phyloP scores from a whole-genome alignment of 2,329 filamentous ascomycete species.

The Chaetothyriales sp. region DNA sequence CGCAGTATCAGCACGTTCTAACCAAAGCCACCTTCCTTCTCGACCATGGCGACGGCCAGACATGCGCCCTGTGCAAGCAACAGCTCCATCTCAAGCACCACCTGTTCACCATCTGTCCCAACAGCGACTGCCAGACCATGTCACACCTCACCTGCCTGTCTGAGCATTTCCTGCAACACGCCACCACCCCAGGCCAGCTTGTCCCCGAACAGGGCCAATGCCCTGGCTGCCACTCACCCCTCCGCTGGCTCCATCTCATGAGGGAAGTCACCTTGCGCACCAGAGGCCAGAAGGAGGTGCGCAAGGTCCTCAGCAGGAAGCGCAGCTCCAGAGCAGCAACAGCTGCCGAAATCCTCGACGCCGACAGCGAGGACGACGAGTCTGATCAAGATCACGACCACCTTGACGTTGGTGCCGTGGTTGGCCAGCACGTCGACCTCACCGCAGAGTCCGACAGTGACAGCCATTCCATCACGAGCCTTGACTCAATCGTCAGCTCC shows the following conservation, averaged over 20 bases:
- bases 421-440: background rate
- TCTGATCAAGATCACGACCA: slow-evolving; percentile 8
- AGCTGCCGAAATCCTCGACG: slow-evolving; percentile 14
- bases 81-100: slow-evolving; percentile 25
- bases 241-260: slow-evolving; percentile 66
- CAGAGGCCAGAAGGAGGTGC: slow-evolving; percentile 56
- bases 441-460: slow-evolving; percentile 5
- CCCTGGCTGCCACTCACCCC: slow-evolving; percentile 49
- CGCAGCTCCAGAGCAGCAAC: slow-evolving; percentile 23
- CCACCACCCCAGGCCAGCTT: slow-evolving; percentile 32
- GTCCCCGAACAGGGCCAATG: slow-evolving; percentile 59
- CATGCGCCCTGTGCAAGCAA: slow-evolving; percentile 39
- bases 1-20: slow-evolving; percentile 34
- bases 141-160: slow-evolving; percentile 47
- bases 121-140: slow-evolving; percentile 32
- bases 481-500: slow-evolving; percentile 8
- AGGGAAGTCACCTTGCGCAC: slow-evolving; percentile 65
- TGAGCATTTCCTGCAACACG: slow-evolving; percentile 34
- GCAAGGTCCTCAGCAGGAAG: slow-evolving; percentile 50
- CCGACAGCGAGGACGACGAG: slow-evolving; percentile 10
- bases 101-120: slow-evolving; percentile 40
- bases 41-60: slow-evolving; percentile 22
- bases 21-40: slow-evolving; percentile 38
- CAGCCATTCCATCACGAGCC: slow-evolving; percentile 16
- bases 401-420: slow-evolving; percentile 1